phyloP scores from a whole-genome alignment of 768 basidiomycete genomes.

The Pisolithus orientalis region DNA sequence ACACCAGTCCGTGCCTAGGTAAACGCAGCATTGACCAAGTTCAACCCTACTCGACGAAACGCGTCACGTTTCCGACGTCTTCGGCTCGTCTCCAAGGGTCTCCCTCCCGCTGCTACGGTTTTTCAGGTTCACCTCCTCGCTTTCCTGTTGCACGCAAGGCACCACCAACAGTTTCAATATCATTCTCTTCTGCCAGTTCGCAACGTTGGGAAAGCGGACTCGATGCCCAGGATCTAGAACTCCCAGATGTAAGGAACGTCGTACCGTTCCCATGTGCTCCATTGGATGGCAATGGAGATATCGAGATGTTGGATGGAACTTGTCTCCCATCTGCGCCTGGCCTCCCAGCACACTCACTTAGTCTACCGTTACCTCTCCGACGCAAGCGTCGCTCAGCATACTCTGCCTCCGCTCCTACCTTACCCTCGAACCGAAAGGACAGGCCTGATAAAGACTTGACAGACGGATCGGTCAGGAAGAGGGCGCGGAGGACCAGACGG shows the following conservation, averaged over 20 bases:
- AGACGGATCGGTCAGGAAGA: constrained; percentile 18
- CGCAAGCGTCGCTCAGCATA: constrained; percentile 31
- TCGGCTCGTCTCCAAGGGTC: constrained; percentile 7
- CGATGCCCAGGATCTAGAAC: constrained; percentile 12
- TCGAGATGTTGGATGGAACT: constrained; percentile 25
- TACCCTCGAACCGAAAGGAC: constrained; percentile 1
- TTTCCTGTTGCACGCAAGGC: constrained; percentile 27
- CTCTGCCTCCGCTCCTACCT: constrained; percentile 22
- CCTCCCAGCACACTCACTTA: constrained; percentile 1
- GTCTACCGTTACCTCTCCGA: constrained; percentile 8
- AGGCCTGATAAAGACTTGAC: constrained; percentile 7
- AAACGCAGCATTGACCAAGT: neutral
- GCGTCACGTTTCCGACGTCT: constrained; percentile 13
- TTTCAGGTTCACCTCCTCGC: constrained; percentile 6
- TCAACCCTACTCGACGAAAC: constrained; percentile 5
- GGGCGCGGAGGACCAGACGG: constrained; percentile 25
- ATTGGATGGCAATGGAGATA: constrained; percentile 16
- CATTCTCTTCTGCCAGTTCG: constrained; percentile 29
- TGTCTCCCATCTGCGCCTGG: constrained; percentile 1
- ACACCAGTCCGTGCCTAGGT: constrained; percentile 8
- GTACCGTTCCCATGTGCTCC: constrained; percentile 33
- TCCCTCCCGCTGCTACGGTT: constrained; percentile 4
- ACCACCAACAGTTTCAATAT: constrained; percentile 33
- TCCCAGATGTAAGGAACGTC: constrained; percentile 25
- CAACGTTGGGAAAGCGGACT: constrained; percentile 6